A percentile compares a stretch with the other conserved stretches of the same genome.
Conservation (phyloP, 2,329 filamentous ascomycete species). For the Xylariaceae sp. region DNA sequence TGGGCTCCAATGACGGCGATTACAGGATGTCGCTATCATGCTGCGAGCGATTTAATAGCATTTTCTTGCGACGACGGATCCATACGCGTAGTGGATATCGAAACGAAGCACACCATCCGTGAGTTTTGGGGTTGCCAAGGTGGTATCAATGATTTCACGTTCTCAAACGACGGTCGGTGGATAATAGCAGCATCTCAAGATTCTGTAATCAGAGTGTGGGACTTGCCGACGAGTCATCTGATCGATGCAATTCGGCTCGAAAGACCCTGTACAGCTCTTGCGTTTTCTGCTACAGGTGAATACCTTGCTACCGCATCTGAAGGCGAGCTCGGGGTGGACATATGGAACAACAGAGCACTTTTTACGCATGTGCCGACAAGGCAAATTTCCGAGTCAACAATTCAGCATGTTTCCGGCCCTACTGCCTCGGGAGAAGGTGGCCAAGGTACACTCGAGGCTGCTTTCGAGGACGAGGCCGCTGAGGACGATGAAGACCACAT, state of each 20-base stretch:
- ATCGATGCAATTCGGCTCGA: constrained; percentile 85
- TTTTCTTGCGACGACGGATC: constrained; percentile 86
- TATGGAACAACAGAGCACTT: constrained; percentile 92
- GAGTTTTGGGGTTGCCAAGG: constrained; percentile 82
- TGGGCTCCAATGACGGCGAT: constrained; percentile 77
- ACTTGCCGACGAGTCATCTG: constrained; percentile 89
- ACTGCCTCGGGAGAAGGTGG: constrained; percentile 81
- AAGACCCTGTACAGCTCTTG: constrained; percentile 74
- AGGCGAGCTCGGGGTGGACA: constrained; percentile 78
- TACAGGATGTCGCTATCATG: constrained; percentile 74
- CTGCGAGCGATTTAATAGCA: constrained; percentile 78
- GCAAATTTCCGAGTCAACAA: constrained; percentile 75
- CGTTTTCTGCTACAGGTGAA: constrained; percentile 87
- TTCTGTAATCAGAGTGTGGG: constrained; percentile 81
- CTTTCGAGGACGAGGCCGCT: constrained; percentile 55
- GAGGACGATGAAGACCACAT: constrained; percentile 52
- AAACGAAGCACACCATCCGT: constrained; percentile 85
- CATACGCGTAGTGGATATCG: constrained; percentile 83
- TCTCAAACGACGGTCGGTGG: constrained; percentile 93
- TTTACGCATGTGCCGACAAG: constrained; percentile 86
- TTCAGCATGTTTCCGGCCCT: constrained; percentile 62
- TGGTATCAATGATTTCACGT: constrained; percentile 74
- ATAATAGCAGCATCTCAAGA: constrained; percentile 84
- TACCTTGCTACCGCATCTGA: constrained; percentile 88
- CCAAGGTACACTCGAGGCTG: constrained; percentile 69